phyloP scores from a whole-genome alignment of 495 filamentous ascomycete species.

The Jackrogersella minutella region DNA sequence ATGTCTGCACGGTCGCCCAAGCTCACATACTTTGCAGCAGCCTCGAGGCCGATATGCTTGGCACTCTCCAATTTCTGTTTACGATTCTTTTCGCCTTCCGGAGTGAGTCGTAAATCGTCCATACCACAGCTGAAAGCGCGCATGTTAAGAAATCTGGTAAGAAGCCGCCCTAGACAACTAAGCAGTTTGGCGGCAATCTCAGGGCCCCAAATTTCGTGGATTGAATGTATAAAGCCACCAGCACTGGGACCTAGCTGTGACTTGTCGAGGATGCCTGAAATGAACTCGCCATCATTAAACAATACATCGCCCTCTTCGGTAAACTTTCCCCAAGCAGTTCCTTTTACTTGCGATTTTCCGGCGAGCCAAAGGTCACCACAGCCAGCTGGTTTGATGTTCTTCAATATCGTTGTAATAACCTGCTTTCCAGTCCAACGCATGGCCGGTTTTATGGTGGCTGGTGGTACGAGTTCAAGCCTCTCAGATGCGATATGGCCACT shows the following conservation, averaged over 20 bases:
- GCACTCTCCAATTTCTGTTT: slow-evolving; percentile 74
- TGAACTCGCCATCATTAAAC: slow-evolving; percentile 85
- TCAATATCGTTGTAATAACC: slow-evolving; percentile 88
- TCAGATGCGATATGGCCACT: slow-evolving; percentile 75
- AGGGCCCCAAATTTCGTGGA: slow-evolving; percentile 94
- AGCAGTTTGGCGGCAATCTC: slow-evolving; percentile 83
- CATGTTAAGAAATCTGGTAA: slow-evolving; percentile 92
- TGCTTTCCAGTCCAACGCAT: slow-evolving; percentile 98
- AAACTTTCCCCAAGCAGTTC: slow-evolving; percentile 72
- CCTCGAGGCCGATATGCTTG: slow-evolving; percentile 77
- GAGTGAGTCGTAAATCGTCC: slow-evolving; percentile 90
- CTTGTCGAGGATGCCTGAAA: slow-evolving; percentile 95
- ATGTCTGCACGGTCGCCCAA: slow-evolving; percentile 67
- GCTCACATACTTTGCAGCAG: slow-evolving; percentile 92
- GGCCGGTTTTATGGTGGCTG: slow-evolving; percentile 82
- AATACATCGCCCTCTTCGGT: slow-evolving; percentile 78
- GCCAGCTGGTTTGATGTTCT: slow-evolving; percentile 81
- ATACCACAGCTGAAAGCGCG: slow-evolving; percentile 96
- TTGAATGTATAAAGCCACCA: slow-evolving; percentile 88
- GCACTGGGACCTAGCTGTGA: slow-evolving; percentile 87
- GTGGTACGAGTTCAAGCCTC: slow-evolving; percentile 78
- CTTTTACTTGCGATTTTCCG: slow-evolving; percentile 77
- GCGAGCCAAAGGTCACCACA: slow-evolving; percentile 81
- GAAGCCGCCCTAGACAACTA: slow-evolving; percentile 84
- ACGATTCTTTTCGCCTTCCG: slow-evolving; percentile 76